Conservation (phyloP, 176 grass and related monocot species). For the Musa beccarii region DNA sequence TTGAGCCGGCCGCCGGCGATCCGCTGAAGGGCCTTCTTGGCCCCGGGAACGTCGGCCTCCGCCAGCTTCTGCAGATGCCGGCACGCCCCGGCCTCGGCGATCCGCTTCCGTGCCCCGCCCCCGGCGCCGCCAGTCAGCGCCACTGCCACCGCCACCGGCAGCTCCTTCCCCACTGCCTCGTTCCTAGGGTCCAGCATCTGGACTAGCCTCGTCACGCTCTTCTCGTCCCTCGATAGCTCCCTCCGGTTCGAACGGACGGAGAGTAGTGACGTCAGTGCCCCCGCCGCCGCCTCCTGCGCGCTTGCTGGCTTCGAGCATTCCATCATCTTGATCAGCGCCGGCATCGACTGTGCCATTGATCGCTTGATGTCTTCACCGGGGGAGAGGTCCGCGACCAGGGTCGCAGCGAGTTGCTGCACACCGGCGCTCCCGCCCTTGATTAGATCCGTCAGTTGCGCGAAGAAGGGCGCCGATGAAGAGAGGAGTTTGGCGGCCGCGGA, state of each 20-base stretch:
- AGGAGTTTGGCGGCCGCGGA: conserved; percentile 45
- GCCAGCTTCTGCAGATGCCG: conserved; percentile 63
- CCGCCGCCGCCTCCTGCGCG: conserved; percentile 55
- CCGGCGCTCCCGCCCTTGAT: conserved; percentile 41
- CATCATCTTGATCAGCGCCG: conserved; percentile 57
- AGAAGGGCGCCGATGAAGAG: conserved; percentile 54
- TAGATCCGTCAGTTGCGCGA: conserved; percentile 52
- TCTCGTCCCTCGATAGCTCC: conserved; percentile 62
- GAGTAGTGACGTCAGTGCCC: conserved; percentile 47
- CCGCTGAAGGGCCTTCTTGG: conserved; percentile 82
- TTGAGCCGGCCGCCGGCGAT: conserved; percentile 59
- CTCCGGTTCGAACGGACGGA: conserved; percentile 50
- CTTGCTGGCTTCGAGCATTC: conserved; percentile 58
- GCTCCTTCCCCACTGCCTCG: conserved; percentile 57
- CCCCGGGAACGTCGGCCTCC: conserved; percentile 56
- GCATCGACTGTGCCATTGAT: conserved; percentile 50
- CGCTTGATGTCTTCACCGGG: conserved; percentile 51
- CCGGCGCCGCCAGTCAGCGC: conserved; percentile 58
- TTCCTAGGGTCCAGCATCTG: conserved; percentile 66
- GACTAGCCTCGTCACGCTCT: conserved; percentile 56
- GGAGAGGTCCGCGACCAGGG: conserved; percentile 46
- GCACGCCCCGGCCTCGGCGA: conserved; percentile 54
- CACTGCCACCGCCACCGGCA: conserved; percentile 48
- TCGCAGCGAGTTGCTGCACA: conserved; percentile 48
- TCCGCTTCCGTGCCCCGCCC: conserved; percentile 37